Base-by-base conservation (phyloP, 2,329 filamentous ascomycete genomes). In the Curvularia lunata region DNA sequence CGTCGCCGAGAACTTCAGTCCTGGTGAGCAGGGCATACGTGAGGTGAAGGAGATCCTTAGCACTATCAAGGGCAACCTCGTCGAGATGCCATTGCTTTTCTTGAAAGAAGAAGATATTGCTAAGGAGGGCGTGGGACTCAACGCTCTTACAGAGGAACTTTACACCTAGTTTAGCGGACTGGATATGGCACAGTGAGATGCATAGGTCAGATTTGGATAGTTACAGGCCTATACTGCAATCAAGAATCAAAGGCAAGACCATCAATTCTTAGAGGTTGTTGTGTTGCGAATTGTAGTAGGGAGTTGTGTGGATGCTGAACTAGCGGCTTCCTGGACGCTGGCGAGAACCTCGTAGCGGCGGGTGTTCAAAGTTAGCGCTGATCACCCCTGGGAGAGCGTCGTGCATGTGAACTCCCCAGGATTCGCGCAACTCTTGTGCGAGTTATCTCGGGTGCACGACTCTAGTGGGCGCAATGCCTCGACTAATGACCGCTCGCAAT, bases 81-180 rank as follows among this genome's bases (percentile, higher is more conserved):
- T 97, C 7, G 91, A 97, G 81, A 97, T 97, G 93, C 92, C 92
- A 27, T 81, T 97, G 66, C 82, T 91, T 64, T 97, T 97, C 80
- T 80, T 97, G 75, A 88, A 89, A 68, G 90, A 92, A 32, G 85
- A 91, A 69, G 92, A 97, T 75, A 88, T 97, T 75, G 94, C 93
- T 4, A 88, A 92, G 82, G 86, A 92, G 66, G 92, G 92, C 0
- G 68, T 96, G 69, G 83, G 84, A 21, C 62, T 83, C 62, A 83
- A 83, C 66, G 76, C 78, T 21, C 74, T 81, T 56, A 82, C 80
- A 1, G 80, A 81, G 71, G 78, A 79, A 56, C 68, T 82, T 18
- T 82, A 82, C 69, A 82, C 80, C 23, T 82, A 66, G 48, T 23
- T 30, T 12, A 13, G 28, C 8, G 27, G 32, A 30, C 6, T 27